Base-by-base conservation (phyloP, 495 filamentous ascomycete genomes). In the Chaetomium cochliodes region DNA sequence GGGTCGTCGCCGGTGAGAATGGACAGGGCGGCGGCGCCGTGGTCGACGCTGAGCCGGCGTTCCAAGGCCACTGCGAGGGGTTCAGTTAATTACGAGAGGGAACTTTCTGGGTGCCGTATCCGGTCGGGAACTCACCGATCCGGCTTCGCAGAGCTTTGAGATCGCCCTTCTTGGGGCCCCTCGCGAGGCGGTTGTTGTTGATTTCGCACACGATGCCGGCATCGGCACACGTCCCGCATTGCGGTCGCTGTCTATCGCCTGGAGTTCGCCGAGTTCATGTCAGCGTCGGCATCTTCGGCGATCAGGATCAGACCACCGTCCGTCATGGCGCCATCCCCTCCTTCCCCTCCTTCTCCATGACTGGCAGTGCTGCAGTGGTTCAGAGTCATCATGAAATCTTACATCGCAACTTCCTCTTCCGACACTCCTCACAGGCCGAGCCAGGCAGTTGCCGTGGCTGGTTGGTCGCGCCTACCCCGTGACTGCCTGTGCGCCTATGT, bases 131-230 rank as follows among this genome's bases (percentile, higher is more conserved):
- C 78, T 46, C 65, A 82, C 82, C 78, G 51, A 84, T 79, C 28
- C 80, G 74, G 47, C 73, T 79, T 57, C 79, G 74, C 46, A 84
- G 73, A 0, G 79, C 80, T 39, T 82, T 80, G 58, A 84, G 72
- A 56, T 84, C 79, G 18, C 84, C 82, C 58, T 81, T 84, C 60
- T 84, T 81, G 0, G 84, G 84, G 0, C 84, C 83, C 9, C 84
- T 71, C 28, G 77, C 74, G 25, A 76, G 72, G 15, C 80, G 80
- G 22, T 75, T 71, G 39, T 79, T 79, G 68, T 75, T 82, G 37
- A 82, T 75, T 52, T 80, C 77, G 70, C 83, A 86, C 25, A 71
- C 67, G 39, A 81, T 72, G 11, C 78, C 80, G n/a, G 76, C 73
- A 26, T 83, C 79, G 22, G 71, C 75, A 63, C 82, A 86, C 2